These are phyloP conservation scores for Penicillium verrucosum DNA, from an alignment of 2,329 filamentous ascomycete species.

Conservation along the genomic window DNA sequence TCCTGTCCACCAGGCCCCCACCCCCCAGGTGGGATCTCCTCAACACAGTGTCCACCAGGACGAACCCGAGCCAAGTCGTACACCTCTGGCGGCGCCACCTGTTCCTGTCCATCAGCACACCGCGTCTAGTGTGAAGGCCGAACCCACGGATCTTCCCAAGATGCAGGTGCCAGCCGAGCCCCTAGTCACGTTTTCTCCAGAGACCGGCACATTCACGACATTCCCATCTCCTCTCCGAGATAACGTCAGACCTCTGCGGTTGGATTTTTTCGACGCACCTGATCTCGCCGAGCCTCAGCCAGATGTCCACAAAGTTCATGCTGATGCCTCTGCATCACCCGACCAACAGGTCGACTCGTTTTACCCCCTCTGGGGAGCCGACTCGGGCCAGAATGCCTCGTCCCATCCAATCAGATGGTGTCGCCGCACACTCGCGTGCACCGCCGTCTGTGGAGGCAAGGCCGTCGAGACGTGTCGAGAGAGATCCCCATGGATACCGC, in stretches of 20 bases:
- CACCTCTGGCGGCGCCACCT: constrained; percentile 19
- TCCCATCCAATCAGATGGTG: background rate
- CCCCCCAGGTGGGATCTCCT: background rate
- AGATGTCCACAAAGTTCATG: constrained; percentile 6
- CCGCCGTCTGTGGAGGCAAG: constrained; percentile 8
- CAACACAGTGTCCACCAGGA: background rate
- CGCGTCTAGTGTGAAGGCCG: constrained; percentile 13
- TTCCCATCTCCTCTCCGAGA: constrained; percentile 39
- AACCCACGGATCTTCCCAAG: constrained; percentile 19
- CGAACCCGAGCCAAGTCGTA: constrained; percentile 17
- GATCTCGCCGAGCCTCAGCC: constrained; percentile 7
- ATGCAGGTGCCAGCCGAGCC: constrained; percentile 31
- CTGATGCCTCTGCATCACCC: constrained; percentile 7
- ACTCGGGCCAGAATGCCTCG: constrained; percentile 1
- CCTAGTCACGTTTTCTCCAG: constrained; percentile 43
- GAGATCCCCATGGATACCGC: constrained; percentile 12
- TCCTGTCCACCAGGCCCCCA: background rate
- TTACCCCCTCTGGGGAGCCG: constrained; percentile 17
- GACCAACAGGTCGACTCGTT: constrained; percentile 9
- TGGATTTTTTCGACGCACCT: constrained; percentile 15
- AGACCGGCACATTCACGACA: constrained; percentile 44
- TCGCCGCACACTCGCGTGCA: background rate
- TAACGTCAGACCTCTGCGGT: constrained; percentile 22
- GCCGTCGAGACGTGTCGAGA: constrained; percentile 10
- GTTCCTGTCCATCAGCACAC: constrained; percentile 6